Evolutionary conservation across 768 basidiomycete genomes (phyloP), one percentile per base, ranked within the genome.

Genomic region (Lactarius pseudohatsudake): DNA sequence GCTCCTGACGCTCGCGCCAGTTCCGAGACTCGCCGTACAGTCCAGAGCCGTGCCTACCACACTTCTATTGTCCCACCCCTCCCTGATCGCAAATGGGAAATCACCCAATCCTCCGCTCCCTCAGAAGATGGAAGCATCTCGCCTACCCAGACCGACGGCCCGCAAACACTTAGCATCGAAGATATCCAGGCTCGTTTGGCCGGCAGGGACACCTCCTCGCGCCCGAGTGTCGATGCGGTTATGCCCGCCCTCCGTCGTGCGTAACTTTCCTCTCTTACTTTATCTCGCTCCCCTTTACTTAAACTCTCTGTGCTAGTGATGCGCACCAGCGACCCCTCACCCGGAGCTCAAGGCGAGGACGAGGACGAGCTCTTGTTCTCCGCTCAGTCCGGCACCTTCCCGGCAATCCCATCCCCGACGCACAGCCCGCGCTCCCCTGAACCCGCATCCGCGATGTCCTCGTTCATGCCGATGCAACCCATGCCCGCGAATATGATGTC

Each of bases 241-340:
- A 81, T 87, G 79, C 88, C 90, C 3, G 91, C 91, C 18, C 77
- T 92, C 57, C 81, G 80, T 62, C 77, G 89, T 90, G 74, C 72
- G 89, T 81, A 32, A 41, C 41, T 61, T 65, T 62, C 38, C 43
- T 26, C 28, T 36, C 64, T 56, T 58, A 56, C 13, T 36, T 34
- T 40, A 66, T 59, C 55, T 40, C 40, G 13, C 72, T 45, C 41
- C 61, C 66, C 45, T 67, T 68, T 4, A 7, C 55, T 40, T 59
- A 20, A 41, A 16, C 2, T 53, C 15, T 59, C 28, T 50, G 11
- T 66, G 22, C 9, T 64, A 90, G 89, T 92, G 82, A 91, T 92
- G 89, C 88, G 89, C 69, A 88, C 85, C 2, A 84, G 85, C 62
- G 73, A 74, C 30, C 67, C 62, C n/a, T 28, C 66, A 8, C 6